Base-by-base conservation (phyloP, 2,329 filamentous ascomycete genomes). In the Dendrostoma leiphaemia region DNA sequence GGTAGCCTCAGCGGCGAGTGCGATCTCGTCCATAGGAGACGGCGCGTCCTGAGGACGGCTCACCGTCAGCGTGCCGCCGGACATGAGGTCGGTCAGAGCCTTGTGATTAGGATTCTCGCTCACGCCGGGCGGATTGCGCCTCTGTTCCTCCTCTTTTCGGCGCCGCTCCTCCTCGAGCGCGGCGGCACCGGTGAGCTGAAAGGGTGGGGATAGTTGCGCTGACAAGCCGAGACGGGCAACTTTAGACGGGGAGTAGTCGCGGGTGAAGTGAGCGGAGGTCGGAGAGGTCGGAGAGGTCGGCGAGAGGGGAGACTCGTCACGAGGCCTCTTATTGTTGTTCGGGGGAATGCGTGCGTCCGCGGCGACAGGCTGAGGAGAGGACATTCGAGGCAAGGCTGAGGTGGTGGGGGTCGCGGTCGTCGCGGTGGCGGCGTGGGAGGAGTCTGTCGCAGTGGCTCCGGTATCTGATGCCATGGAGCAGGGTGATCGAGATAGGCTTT, bases 1-100 rank as follows among this genome's bases (percentile, higher is more conserved):
- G 1, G 74, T 59, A 66, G 72, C 57, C 24, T 59, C 53, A 44
- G 60, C 46, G 50, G 60, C 46, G 23, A 59, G 51, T 19, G 60
- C 60, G 21, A 58, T 58, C 28, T 58, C 56, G 43, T 58, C 52
- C 56, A 58, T 58, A 21, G 51, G 37, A 28, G 54, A 12, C n/a
- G 78, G 75, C 59, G 74, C 75, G 66, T 84, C 81, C 53, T 76
- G 71, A n/a, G 79, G 71, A 56, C 79, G 80, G 65, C 79, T 83
- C 72, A 84, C 79, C 45, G 73, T 73, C 58, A 78, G 70, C 23
- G 75, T 74, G 53, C 71, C 76, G 41, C 76, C 77, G 32, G 80
- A 78, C 71, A 84, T 75, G 45, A 85, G 71, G 19, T 79, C 79
- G 21, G 75, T 72, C 28, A 85, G 69, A 29, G 75, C 79, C 56